Base-by-base conservation (phyloP, 2,329 filamentous ascomycete genomes). In the Fusarium buxicola region DNA sequence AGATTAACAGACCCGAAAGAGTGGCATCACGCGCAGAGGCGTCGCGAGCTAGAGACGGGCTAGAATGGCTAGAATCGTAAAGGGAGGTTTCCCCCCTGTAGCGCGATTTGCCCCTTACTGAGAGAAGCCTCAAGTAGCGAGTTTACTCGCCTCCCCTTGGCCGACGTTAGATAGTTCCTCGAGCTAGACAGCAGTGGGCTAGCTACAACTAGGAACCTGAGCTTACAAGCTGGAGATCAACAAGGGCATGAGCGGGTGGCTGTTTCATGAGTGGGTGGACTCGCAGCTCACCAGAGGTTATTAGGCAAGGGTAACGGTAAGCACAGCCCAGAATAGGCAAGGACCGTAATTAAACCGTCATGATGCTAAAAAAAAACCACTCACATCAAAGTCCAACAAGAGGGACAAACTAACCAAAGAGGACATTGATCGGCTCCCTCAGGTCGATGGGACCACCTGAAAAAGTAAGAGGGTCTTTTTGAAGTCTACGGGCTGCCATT, bases 321-420 rank as follows among this genome's bases (percentile, higher is more conserved):
- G 43, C 44, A 48, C 44, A 18, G 54, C 52, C 61, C 56, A 61
- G 51, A 35, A 27, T 41, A 53, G 52, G 52, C 44, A 27, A n/a
- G 46, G 46, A 34, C 58, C 45, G 62, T 66, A 66, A 66, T 65
- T 66, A 63, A 66, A 45, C 62, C 62, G 58, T 52, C 58, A 65
- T 63, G 62, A 55, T 66, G 36, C 62, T 65, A 66, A 66, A 65
- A 65, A 65, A 62, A 65, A 57, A 38, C 16, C 10, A 45, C 15
- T n/a, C 18, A 31, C 15, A 41, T 45, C 25, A 54, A 39, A 13
- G 34, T 31, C 41, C 38, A 63, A 47, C 47, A 35, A 44, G 8
- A 38, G 24, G 38, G 38, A 30, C 15, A 27, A 35, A 53, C 36
- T 31, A 38, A 39, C 36, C 38, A 13, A 47, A 48, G 27, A 41